Conservation (phyloP, 176 grass and related monocot species). For the Poa pratensis region DNA sequence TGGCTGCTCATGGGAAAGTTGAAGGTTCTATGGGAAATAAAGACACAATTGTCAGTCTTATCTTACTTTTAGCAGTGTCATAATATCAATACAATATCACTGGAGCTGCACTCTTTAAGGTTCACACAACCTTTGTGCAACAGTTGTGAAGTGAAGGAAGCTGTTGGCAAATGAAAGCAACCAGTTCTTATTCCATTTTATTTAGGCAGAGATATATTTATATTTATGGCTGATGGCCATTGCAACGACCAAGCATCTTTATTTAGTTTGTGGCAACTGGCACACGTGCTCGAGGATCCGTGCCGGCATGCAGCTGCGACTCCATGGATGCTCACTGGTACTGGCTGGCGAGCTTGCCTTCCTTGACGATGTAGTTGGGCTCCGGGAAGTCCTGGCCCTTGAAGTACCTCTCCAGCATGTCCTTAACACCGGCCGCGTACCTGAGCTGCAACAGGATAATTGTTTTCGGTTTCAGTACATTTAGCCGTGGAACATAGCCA, state of each 20-base stretch:
- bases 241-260: no score
- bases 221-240: not conserved
- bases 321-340: conserved; percentile 48
- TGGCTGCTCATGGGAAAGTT: not conserved
- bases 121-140: not conserved
- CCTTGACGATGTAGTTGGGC: conserved; percentile 89
- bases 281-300: not conserved
- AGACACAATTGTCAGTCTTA: not conserved
- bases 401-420: conserved; percentile 86
- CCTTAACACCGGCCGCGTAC: conserved; percentile 68
- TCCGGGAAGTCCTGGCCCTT: conserved; percentile 80
- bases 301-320: not conserved
- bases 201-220: not conserved
- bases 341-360: conserved; percentile 74
- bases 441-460: conserved; percentile 50
- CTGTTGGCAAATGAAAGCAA: not conserved
- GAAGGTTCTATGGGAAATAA: conserved; percentile 16
- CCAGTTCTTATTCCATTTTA: not conserved
- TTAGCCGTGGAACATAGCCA: not conserved
- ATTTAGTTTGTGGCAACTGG: conserved; percentile 18
- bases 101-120: not conserved
- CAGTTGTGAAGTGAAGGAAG: not conserved
- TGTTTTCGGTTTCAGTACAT: not conserved
- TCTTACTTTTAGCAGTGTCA: not conserved
- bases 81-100: not conserved